A percentile compares a stretch with the other conserved stretches of the same genome.
Evolutionary conservation across 1,284 basidiomycete species (phyloP).

Genomic region (Trichosporon ovoides): DNA sequence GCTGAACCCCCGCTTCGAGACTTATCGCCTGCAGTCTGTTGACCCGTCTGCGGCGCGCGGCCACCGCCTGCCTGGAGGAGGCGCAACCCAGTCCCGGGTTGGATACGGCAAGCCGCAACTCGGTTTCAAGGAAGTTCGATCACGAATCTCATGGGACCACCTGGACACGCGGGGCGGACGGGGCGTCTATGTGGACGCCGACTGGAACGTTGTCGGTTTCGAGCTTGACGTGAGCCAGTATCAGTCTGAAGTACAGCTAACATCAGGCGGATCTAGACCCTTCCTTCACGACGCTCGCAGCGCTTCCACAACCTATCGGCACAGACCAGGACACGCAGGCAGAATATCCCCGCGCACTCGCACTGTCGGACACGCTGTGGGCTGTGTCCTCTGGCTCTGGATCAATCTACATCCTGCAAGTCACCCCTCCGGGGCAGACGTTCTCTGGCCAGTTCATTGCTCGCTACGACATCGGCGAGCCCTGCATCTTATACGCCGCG

Average conservation of each 20-base stretch:
- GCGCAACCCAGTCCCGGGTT: constrained; percentile 40
- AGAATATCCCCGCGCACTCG: constrained; percentile 72
- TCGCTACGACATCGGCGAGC: constrained; percentile 55
- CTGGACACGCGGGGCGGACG: constrained; percentile 55
- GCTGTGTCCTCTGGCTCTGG: constrained; percentile 70
- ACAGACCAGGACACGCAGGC: constrained; percentile 47
- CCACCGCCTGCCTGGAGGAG: constrained; percentile 28
- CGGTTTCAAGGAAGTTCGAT: constrained; percentile 61
- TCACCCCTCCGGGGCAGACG: constrained; percentile 35
- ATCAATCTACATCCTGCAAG: constrained; percentile 56
- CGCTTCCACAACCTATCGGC: constrained; percentile 58
- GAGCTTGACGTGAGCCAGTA: constrained; percentile 50
- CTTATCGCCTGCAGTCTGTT: constrained; percentile 39
- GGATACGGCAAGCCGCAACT: constrained; percentile 30
- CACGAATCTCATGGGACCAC: constrained; percentile 79
- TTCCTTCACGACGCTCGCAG: constrained; percentile 57
- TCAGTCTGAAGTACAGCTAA: not conserved
- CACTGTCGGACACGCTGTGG: constrained; percentile 55
- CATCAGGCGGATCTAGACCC: constrained; percentile 56
- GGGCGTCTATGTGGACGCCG: constrained; percentile 63
- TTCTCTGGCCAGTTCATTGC: constrained; percentile 53
- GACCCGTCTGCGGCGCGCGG: constrained; percentile 24
- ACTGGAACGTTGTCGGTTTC: constrained; percentile 61
- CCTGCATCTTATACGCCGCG: constrained; percentile 52
- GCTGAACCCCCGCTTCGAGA: constrained; percentile 43